Evolutionary conservation across 2,329 filamentous ascomycete genomes (phyloP).

Genomic region (Alternaria dauci): DNA sequence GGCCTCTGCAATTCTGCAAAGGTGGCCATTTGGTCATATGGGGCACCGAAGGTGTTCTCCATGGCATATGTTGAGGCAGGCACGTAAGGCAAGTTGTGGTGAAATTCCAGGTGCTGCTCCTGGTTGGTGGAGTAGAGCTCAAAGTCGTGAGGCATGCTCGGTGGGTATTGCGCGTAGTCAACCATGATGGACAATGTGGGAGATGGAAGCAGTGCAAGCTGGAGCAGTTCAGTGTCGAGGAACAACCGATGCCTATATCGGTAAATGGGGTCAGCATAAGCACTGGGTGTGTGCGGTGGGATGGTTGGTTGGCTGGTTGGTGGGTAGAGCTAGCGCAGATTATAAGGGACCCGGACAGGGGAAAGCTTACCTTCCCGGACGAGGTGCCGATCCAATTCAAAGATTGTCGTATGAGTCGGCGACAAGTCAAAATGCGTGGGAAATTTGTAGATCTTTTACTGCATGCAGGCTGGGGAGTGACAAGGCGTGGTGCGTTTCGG

Average conservation of each 20-base stretch:
- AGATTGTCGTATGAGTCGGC: constrained; percentile 42
- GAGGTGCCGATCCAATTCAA: constrained; percentile 33
- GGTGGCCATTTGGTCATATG: constrained; percentile 47
- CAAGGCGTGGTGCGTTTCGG: constrained; percentile 34
- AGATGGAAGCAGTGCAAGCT: constrained; percentile 10
- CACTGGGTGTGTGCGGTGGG: constrained; percentile 23
- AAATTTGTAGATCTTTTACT: constrained; percentile 39
- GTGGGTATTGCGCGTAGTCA: constrained; percentile 44
- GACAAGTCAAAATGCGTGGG: constrained; percentile 30
- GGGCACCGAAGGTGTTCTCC: constrained; percentile 49
- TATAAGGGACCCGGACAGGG: constrained; percentile 40
- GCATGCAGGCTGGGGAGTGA: constrained; percentile 28
- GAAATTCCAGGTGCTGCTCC: constrained; percentile 44
- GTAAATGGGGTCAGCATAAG: constrained; percentile 41
- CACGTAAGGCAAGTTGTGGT: constrained; percentile 41
- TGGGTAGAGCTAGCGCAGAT: constrained; percentile 29
- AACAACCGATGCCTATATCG: constrained; percentile 27
- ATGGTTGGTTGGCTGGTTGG: constrained; percentile 21
- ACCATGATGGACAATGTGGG: constrained; percentile 42
- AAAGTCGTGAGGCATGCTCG: constrained; percentile 49
- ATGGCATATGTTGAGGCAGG: constrained; percentile 40
- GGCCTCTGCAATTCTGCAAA: constrained; percentile 43
- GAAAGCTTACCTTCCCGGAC: constrained; percentile 45
- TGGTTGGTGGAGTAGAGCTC: constrained; percentile 49
- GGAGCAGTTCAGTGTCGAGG: constrained; percentile 22